phyloP scores from a whole-genome alignment of 495 filamentous ascomycete species.

The Aspergillus campestris region DNA sequence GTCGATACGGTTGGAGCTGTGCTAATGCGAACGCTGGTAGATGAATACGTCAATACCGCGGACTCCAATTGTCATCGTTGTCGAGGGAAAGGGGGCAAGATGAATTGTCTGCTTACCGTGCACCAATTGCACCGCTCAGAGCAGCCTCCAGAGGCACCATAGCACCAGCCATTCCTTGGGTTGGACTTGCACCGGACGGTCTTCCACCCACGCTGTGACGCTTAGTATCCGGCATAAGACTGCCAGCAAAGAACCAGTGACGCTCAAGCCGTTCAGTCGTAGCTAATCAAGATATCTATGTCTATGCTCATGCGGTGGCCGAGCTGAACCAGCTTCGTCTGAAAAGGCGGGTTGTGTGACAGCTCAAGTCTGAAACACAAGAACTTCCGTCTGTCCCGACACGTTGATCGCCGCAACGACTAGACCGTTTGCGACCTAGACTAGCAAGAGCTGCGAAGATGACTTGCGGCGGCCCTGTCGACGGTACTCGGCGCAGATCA shows the following conservation, averaged over 20 bases:
- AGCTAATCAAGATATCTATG: not conserved
- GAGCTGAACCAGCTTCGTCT: not conserved
- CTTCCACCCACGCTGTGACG: conserved; percentile 38
- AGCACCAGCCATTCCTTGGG: conserved; percentile 28
- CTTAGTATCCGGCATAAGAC: conserved; percentile 39
- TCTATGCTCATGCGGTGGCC: not conserved
- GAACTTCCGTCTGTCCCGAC: too few species aligned
- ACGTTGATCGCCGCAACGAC: too few species aligned
- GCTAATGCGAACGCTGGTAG: conserved; percentile 49
- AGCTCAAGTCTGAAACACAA: too few species aligned
- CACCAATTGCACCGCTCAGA: conserved; percentile 43
- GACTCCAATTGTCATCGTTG: not conserved
- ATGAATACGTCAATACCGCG: too few species aligned
- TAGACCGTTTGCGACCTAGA: too few species aligned
- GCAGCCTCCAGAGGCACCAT: conserved; percentile 40
- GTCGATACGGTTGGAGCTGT: conserved; percentile 45
- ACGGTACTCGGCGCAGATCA: conserved; percentile 5
- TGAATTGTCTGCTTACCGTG: conserved; percentile 32
- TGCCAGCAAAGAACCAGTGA: not conserved
- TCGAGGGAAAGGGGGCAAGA: not conserved
- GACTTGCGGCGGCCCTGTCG: conserved; percentile 5
- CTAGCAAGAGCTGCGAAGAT: conserved; percentile 1
- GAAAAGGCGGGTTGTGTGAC: too few species aligned
- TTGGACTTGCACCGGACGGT: conserved; percentile 16
- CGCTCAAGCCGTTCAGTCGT: too few species aligned